phyloP scores from a whole-genome alignment of 2,329 filamentous ascomycete species.

The Ceratocystis diversiconidia region DNA sequence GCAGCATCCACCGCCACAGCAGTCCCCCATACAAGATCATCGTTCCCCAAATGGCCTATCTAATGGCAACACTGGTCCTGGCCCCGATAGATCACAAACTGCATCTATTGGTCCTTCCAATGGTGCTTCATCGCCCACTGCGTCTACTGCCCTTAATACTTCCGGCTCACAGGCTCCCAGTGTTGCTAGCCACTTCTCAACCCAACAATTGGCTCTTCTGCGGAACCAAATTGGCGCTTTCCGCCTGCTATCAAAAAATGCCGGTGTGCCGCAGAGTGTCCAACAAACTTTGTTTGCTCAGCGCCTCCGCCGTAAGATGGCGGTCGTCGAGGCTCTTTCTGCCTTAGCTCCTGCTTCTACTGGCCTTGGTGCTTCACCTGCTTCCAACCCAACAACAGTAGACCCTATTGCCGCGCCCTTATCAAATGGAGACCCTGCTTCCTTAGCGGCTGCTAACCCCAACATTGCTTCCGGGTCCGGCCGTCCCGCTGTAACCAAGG shows the following conservation, averaged over 20 bases:
- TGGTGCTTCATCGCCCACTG: conserved; percentile 15
- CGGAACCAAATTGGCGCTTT: conserved; percentile 83
- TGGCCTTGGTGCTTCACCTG: conserved; percentile 8
- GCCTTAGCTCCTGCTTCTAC: conserved; percentile 22
- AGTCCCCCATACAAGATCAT: conserved; percentile 21
- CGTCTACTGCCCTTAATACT: conserved; percentile 20
- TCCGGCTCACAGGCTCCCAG: conserved; percentile 16
- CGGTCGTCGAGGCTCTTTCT: conserved; percentile 32
- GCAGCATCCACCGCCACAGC: conserved; percentile 23
- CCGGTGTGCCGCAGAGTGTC: conserved; percentile 61
- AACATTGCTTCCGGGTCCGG: conserved; percentile 25
- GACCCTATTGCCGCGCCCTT: conserved; percentile 13
- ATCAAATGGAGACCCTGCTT: conserved; percentile 21
- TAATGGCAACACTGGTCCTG: conserved; percentile 12
- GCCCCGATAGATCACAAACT: conserved; percentile 20
- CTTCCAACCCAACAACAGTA: conserved; percentile 23
- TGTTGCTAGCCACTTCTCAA: conserved; percentile 50
- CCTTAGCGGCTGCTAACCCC: conserved; percentile 22
- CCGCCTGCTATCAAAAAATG: conserved; percentile 76
- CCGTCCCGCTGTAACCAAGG: conserved; percentile 26
- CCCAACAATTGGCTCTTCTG: conserved; percentile 64
- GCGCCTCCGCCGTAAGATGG: conserved; percentile 44
- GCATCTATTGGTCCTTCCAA: conserved; percentile 5
- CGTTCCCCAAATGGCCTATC: conserved; percentile 21
- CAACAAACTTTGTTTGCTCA: conserved; percentile 73